Conservation (phyloP, 2,329 filamentous ascomycete species). For the Aspergillus jensenii region DNA sequence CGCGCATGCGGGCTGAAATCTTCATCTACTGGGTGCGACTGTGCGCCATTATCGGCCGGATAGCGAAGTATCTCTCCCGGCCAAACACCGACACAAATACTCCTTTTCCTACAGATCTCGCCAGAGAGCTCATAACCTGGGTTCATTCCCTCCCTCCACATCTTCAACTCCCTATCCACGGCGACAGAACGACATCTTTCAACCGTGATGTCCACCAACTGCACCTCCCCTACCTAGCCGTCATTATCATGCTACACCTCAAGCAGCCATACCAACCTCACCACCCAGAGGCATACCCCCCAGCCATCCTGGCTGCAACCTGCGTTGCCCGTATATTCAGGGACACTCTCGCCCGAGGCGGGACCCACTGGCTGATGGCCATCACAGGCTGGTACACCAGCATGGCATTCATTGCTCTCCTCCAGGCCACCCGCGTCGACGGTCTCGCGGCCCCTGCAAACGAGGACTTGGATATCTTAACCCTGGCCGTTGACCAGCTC, state of each 20-base stretch:
- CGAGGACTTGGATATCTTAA: slow-evolving; percentile 35
- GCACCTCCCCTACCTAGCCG: slow-evolving; percentile 44
- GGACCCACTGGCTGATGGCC: slow-evolving; percentile 43
- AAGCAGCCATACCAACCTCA: slow-evolving; percentile 27
- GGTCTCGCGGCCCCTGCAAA: slow-evolving; percentile 31
- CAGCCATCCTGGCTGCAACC: slow-evolving; percentile 40
- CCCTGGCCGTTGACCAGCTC: slow-evolving; percentile 33
- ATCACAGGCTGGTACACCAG: slow-evolving; percentile 48
- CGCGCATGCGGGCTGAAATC: slow-evolving; percentile 28
- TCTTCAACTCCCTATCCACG: slow-evolving; percentile 31
- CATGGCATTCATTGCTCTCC: slow-evolving; percentile 42
- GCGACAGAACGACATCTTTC: slow-evolving; percentile 31
- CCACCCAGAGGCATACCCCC: slow-evolving; percentile 35
- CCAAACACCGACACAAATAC: slow-evolving; percentile 9
- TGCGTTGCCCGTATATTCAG: slow-evolving; percentile 41
- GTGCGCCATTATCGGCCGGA: slow-evolving; percentile 41
- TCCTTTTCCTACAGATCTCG: slow-evolving; percentile 26
- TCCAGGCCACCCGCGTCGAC: slow-evolving; percentile 40
- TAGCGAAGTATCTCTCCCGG: slow-evolving; percentile 40
- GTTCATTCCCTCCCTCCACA: slow-evolving; percentile 34
- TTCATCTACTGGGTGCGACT: slow-evolving; percentile 47
- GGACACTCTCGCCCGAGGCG: slow-evolving; percentile 41
- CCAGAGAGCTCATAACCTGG: slow-evolving; percentile 38
- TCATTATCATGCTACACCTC: slow-evolving; percentile 44
- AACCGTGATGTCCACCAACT: slow-evolving; percentile 45